phyloP scores from a whole-genome alignment of 2,329 filamentous ascomycete genomes.

The Xylariales sp. region DNA sequence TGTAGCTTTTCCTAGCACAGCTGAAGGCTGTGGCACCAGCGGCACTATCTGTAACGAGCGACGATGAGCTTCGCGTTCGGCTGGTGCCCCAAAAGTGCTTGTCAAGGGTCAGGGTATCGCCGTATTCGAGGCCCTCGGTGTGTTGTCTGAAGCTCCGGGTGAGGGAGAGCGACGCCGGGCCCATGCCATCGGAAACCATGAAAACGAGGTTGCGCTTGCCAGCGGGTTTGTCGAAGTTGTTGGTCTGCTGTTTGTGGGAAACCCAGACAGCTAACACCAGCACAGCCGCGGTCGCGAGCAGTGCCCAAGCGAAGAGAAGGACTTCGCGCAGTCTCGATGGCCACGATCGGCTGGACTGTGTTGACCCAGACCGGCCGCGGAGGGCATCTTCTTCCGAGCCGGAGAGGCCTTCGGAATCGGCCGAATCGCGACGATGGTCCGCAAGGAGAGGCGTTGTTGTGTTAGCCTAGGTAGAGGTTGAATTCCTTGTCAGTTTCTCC shows the following conservation, averaged over 20 bases:
- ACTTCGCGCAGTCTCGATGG: conserved; percentile 72
- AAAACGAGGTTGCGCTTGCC: conserved; percentile 95
- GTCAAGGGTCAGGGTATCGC: conserved; percentile 83
- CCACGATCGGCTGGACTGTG: conserved; percentile 42
- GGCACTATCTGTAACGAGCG: conserved; percentile 92
- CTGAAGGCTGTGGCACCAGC: conserved; percentile 98
- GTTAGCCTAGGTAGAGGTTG: conserved; percentile 40
- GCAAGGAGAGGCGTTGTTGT: conserved; percentile 49
- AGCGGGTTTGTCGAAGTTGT: conserved; percentile 52
- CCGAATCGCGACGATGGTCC: conserved; percentile 43
- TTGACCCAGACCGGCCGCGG: conserved; percentile 47
- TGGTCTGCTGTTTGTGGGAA: conserved; percentile 74
- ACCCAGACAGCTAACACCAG: conserved; percentile 82
- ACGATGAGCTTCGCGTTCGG: conserved; percentile 84
- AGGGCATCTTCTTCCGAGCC: conserved; percentile 53
- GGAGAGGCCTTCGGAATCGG: conserved; percentile 33
- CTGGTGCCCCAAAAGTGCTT: conserved; percentile 90
- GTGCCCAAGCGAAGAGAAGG: conserved; percentile 83
- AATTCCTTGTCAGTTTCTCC: conserved; percentile 15
- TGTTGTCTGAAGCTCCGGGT: conserved; percentile 89
- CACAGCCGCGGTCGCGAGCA: conserved; percentile 81
- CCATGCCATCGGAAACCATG: conserved; percentile 99
- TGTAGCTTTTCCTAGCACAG: conserved; percentile 94
- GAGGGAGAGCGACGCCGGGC: conserved; percentile 87
- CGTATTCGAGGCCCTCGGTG: conserved; percentile 75